Percentiles rank a stretch among this genome's conserved stretches.
Conservation (phyloP, 352 stramenopile species). For the Phytophthora pisi region DNA sequence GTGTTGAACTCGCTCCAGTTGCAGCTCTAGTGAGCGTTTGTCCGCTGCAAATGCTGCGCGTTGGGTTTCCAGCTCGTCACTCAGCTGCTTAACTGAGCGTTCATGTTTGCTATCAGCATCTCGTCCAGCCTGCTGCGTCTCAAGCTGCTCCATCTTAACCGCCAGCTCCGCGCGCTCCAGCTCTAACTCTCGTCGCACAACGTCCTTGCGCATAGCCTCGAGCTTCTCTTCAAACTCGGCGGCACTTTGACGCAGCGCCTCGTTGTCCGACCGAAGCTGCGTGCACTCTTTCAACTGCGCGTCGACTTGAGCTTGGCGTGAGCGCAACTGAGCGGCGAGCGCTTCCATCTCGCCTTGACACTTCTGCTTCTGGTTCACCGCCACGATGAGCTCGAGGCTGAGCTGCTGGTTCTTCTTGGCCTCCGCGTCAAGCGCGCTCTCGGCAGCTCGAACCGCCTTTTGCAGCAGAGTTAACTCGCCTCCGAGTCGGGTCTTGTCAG, state of each 20-base stretch:
- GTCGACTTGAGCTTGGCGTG: slow-evolving; percentile 26
- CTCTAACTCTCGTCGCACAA: slow-evolving; percentile 52
- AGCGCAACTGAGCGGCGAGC: slow-evolving; percentile 25
- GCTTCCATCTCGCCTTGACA: slow-evolving; percentile 40
- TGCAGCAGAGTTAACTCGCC: slow-evolving; percentile 50
- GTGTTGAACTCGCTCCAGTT: slow-evolving; percentile 31
- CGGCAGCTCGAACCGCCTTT: slow-evolving; percentile 33
- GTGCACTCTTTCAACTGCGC: slow-evolving; percentile 12
- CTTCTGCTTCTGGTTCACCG: slow-evolving; percentile 73
- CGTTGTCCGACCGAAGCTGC: slow-evolving; percentile 28
- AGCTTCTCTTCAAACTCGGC: slow-evolving; percentile 28
- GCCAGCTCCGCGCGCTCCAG: slow-evolving; percentile 48
- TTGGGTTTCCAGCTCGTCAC: slow-evolving; percentile 25
- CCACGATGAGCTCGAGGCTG: slow-evolving; percentile 66
- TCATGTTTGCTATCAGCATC: slow-evolving; percentile 35
- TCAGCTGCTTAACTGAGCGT: slow-evolving; percentile 9
- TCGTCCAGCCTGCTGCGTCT: slow-evolving; percentile 44
- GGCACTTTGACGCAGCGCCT: slow-evolving; percentile 20
- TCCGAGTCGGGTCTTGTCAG: slow-evolving; percentile 43
- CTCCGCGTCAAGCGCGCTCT: slow-evolving; percentile 41
- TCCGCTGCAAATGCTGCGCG: slow-evolving; percentile 15
- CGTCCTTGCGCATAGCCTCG: slow-evolving; percentile 46
- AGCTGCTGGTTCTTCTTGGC: slow-evolving; percentile 72
- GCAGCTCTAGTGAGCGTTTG: slow-evolving; percentile 28
- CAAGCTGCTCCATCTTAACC: slow-evolving; percentile 36